These are phyloP conservation scores for Ambrosia hybrid DNA, from an alignment of 140 eudicot genomes.

Conservation along the genomic window DNA sequence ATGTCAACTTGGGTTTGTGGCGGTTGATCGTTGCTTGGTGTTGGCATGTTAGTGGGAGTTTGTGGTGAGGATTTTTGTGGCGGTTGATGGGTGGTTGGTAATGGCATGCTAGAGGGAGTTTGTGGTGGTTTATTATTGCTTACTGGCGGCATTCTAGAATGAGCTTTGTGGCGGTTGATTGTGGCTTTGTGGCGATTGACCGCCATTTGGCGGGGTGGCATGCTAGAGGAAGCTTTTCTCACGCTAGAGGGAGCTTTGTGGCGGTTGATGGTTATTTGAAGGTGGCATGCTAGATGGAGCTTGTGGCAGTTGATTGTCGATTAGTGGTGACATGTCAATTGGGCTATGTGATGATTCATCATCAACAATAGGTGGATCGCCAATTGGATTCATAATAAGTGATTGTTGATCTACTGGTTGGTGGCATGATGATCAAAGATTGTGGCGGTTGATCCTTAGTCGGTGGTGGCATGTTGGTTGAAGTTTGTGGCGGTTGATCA, in stretches of 20 bases:
- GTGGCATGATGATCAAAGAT: too few relatives aligned
- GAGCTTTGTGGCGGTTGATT: constrained; percentile 8
- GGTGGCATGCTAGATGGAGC: not conserved
- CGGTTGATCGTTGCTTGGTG: constrained; percentile 11
- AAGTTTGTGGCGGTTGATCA: too few relatives aligned
- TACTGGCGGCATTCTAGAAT: not conserved
- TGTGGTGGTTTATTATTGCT: not conserved
- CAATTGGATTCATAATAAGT: too few relatives aligned
- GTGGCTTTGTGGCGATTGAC: constrained; percentile 9
- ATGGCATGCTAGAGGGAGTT: not conserved
- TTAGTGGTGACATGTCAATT: too few relatives aligned
- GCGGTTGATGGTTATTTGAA: constrained; percentile 2
- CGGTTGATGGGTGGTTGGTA: constrained; percentile 11
- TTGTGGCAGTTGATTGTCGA: not conserved
- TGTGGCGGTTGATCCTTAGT: not conserved
- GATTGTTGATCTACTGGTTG: too few relatives aligned
- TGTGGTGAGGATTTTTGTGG: not conserved
- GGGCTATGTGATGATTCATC: too few relatives aligned
- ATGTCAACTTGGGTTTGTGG: not conserved
- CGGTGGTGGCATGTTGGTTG: not conserved
- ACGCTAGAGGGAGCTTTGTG: constrained; percentile 3
- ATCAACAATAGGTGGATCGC: too few relatives aligned
- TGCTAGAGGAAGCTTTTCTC: constrained; percentile 5
- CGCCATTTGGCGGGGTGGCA: not conserved
- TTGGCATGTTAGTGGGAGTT: not conserved